phyloP scores from a whole-genome alignment of 768 basidiomycete genomes.

The Mycena indigotica region DNA sequence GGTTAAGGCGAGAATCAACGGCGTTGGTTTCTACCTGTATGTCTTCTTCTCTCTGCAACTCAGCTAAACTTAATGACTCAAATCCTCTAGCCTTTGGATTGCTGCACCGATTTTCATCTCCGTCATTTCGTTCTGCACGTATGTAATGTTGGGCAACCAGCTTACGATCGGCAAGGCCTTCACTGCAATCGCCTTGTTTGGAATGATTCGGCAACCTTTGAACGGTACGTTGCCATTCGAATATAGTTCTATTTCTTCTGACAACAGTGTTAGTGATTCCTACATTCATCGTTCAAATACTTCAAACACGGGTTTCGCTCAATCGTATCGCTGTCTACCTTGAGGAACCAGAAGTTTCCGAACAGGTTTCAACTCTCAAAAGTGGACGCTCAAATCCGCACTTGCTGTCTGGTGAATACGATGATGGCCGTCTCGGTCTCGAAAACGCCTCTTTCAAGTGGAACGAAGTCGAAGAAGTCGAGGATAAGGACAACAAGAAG shows the following conservation, averaged over 20 bases:
- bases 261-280: constrained; percentile 53
- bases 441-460: constrained; percentile 64
- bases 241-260: background rate
- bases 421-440: constrained; percentile 49
- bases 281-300: constrained; percentile 72
- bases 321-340: constrained; percentile 71
- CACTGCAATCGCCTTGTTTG: constrained; percentile 84
- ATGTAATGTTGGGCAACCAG: constrained; percentile 70
- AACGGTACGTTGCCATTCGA: constrained; percentile 2
- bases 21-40: constrained; percentile 54
- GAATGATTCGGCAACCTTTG: constrained; percentile 62
- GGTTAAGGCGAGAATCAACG: constrained; percentile 62
- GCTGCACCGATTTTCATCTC: constrained; percentile 82
- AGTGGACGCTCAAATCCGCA: constrained; percentile 29
- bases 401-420: constrained; percentile 34
- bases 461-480: constrained; percentile 48
- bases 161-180: constrained; percentile 83
- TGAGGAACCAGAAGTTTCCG: constrained; percentile 69
- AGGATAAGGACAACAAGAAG: constrained; percentile 20
- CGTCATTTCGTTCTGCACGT: constrained; percentile 78
- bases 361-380: constrained; percentile 69
- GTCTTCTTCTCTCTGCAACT: background rate
- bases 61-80: no score
- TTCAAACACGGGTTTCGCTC: constrained; percentile 69
- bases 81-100: constrained; percentile 48